Evolutionary conservation across 208 protist genomes (phyloP).

Genomic region (Jaenimonas drosophilae): DNA sequence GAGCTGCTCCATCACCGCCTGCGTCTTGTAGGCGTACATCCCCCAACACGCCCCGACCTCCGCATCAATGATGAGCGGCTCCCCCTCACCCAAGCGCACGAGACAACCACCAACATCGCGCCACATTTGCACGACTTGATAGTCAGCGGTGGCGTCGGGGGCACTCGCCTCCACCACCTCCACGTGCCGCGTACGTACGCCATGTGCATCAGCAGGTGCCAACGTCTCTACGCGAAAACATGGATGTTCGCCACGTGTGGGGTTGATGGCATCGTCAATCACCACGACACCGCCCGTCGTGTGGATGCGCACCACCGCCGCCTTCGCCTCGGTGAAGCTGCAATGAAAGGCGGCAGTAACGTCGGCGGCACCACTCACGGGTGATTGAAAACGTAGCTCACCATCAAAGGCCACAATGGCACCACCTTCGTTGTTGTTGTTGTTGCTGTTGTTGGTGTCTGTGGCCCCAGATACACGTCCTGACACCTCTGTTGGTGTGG

Average conservation of each 20-base stretch:
- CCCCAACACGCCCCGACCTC: too few relatives aligned
- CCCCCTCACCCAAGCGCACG: slow-evolving; percentile 21
- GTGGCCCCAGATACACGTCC: too few relatives aligned
- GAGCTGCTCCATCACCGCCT: slow-evolving; percentile 41
- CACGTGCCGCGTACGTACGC: slow-evolving; percentile 10
- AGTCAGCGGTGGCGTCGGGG: slow-evolving; percentile 14
- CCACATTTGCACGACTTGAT: slow-evolving; percentile 62
- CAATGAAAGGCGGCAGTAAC: slow-evolving; percentile 53
- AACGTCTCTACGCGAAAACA: too few relatives aligned
- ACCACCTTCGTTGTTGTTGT: slow-evolving; percentile 2
- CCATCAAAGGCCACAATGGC: slow-evolving; percentile 55
- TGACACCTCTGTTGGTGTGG: slow-evolving; percentile 30
- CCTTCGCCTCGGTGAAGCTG: slow-evolving; percentile 37
- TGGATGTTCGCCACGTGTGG: slow-evolving; percentile 11
- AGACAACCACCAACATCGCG: slow-evolving; percentile 42
- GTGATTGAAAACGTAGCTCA: slow-evolving; percentile 44
- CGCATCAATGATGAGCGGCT: slow-evolving; percentile 28
- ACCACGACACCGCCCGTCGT: slow-evolving; percentile 34
- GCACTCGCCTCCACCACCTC: slow-evolving; percentile 17
- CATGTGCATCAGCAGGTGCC: too few relatives aligned
- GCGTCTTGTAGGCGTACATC: slow-evolving; percentile 40
- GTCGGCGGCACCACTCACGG: slow-evolving; percentile 5
- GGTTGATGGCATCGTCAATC: slow-evolving; percentile 51
- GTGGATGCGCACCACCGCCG: slow-evolving; percentile 43
- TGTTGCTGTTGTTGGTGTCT: too few relatives aligned